These are phyloP conservation scores for Talaromyces sp. DNA, from an alignment of 2,329 filamentous ascomycete genomes.

Conservation along the genomic window DNA sequence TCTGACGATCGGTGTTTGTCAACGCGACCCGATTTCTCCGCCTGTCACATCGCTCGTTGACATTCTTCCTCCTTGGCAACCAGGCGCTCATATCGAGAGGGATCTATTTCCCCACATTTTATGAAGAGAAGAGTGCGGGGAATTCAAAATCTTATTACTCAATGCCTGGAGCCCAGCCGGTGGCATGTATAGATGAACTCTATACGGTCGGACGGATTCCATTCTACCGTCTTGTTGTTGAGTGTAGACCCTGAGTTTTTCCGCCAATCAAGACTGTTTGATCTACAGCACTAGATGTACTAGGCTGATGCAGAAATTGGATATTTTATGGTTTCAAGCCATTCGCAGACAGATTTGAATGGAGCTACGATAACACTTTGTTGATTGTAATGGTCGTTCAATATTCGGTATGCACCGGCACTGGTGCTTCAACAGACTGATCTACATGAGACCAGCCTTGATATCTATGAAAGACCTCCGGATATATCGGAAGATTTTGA, in stretches of 20 bases:
- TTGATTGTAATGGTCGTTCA: not conserved
- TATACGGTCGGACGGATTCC: not conserved
- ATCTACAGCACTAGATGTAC: not conserved
- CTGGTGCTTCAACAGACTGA: not conserved
- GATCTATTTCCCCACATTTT: constrained; percentile 19
- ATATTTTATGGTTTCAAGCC: too few species aligned
- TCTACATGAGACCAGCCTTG: not conserved
- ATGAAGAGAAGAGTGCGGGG: constrained; percentile 11
- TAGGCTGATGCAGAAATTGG: too few species aligned
- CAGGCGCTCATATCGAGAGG: too few species aligned
- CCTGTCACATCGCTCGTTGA: not conserved
- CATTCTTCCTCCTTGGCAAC: not conserved
- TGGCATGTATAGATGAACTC: not conserved
- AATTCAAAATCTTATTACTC: not conserved
- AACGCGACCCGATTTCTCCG: not conserved
- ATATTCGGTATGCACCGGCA: too few species aligned
- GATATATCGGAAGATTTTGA: too few species aligned
- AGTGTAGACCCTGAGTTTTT: too few species aligned
- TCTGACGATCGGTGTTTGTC: too few species aligned
- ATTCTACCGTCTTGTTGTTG: not conserved
- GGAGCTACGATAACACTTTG: too few species aligned
- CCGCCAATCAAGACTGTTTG: not conserved
- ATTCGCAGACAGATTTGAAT: too few species aligned
- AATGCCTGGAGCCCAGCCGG: too few species aligned
- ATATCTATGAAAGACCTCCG: too few species aligned